Evolutionary conservation across 192 early-diverging fungal genomes (phyloP).

Genomic region (Oehlia diaphana): DNA sequence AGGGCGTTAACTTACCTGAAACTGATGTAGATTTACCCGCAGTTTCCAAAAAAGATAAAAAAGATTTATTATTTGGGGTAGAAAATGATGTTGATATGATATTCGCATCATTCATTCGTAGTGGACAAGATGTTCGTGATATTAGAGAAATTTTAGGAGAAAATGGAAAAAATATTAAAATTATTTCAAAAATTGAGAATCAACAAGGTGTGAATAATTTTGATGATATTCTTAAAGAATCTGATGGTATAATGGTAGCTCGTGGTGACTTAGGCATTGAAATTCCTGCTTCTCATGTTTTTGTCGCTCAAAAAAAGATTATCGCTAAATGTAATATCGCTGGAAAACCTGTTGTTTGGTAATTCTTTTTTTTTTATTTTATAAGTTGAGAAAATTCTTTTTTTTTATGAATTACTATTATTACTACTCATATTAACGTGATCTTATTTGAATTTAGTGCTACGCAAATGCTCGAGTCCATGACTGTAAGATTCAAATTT

Average conservation of each 20-base stretch:
- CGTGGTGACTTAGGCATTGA: slow-evolving; percentile 98
- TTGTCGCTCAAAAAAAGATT: slow-evolving; percentile 98
- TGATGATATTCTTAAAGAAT: slow-evolving; percentile 92
- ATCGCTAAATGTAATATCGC: slow-evolving; percentile 96
- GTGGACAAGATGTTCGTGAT: slow-evolving; percentile 84
- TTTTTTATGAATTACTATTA: too few relatives aligned
- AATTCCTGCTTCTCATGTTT: slow-evolving; percentile 91
- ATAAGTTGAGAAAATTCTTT: not conserved
- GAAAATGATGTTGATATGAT: slow-evolving; percentile 93
- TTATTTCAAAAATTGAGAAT: slow-evolving; percentile 97
- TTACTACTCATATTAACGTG: not conserved
- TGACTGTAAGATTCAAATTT: slow-evolving; percentile 58
- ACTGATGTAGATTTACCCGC: slow-evolving; percentile 92
- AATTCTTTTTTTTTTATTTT: slow-evolving; percentile 17
- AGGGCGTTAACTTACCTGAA: slow-evolving; percentile 95
- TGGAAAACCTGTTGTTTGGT: slow-evolving; percentile 93
- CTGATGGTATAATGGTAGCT: slow-evolving; percentile 98
- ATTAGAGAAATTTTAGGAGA: slow-evolving; percentile 85
- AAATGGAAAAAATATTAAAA: slow-evolving; percentile 84
- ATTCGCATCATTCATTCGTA: slow-evolving; percentile 96
- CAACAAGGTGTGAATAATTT: slow-evolving; percentile 98
- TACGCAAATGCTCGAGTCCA: slow-evolving; percentile 98
- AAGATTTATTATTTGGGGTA: slow-evolving; percentile 88
- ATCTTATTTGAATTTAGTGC: slow-evolving; percentile 53
- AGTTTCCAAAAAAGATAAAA: slow-evolving; percentile 92